A percentile compares a stretch with the other conserved stretches of the same genome.
These are phyloP conservation scores for Talaromyces adpressus DNA, from an alignment of 495 filamentous ascomycete genomes.

Conservation along the genomic window DNA sequence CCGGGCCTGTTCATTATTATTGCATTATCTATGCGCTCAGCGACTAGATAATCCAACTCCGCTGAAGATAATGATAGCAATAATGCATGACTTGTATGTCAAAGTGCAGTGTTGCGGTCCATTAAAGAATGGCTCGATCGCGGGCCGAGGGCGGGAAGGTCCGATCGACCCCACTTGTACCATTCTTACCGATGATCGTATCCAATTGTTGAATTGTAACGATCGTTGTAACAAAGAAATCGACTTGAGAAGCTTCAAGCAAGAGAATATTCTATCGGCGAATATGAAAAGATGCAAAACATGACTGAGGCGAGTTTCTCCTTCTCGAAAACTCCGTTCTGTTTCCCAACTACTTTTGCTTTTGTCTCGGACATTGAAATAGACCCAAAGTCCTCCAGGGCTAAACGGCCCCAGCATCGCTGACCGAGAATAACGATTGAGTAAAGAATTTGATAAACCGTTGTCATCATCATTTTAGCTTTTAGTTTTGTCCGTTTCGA, in stretches of 20 bases:
- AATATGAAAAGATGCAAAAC: not conserved
- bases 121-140: not conserved
- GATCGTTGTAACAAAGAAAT: not conserved
- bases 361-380: not conserved
- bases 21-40: not conserved
- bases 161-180: not conserved
- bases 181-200: not conserved
- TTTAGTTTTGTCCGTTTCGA: not conserved
- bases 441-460: not conserved
- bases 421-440: not conserved
- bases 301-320: not conserved
- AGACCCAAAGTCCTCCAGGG: not conserved
- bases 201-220: not conserved
- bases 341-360: not conserved
- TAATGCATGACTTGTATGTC: not conserved
- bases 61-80: not conserved
- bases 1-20: not conserved
- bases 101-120: not conserved
- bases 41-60: too few relatives aligned
- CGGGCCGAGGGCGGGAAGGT: constrained; percentile 6
- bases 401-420: not conserved
- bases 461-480: not conserved
- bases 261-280: not conserved
- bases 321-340: not conserved
- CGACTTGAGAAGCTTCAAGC: not conserved